phyloP scores from a whole-genome alignment of 2,329 filamentous ascomycete species.

The Xylaria sp. region DNA sequence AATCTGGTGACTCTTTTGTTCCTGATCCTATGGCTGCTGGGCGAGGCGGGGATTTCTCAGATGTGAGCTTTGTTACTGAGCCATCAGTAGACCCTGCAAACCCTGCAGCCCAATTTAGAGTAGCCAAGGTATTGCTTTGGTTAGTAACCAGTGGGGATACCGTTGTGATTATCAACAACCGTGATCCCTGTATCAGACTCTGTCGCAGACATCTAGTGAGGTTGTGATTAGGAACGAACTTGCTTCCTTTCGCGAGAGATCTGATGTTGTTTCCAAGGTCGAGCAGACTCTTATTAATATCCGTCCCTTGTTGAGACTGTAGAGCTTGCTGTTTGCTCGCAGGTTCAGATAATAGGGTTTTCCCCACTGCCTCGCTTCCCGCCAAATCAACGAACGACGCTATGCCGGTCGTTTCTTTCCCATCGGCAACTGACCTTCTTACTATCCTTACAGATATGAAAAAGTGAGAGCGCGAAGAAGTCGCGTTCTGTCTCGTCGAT shows the following conservation, averaged over 20 bases:
- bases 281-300: constrained; percentile 92
- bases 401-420: constrained; percentile 86
- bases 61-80: background rate
- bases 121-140: constrained; percentile 58
- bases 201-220: constrained; percentile 93
- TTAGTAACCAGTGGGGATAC: constrained; percentile 88
- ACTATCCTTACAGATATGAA: constrained; percentile 73
- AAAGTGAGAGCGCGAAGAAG: constrained; percentile 92
- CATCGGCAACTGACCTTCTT: constrained; percentile 57
- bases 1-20: background rate
- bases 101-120: constrained; percentile 30
- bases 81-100: background rate
- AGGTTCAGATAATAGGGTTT: constrained; percentile 77
- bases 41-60: background rate
- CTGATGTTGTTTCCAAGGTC: constrained; percentile 96
- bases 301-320: constrained; percentile 76
- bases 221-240: constrained; percentile 92
- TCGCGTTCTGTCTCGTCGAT: constrained; percentile 91
- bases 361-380: constrained; percentile 72
- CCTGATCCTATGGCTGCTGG: background rate
- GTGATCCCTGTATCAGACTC: constrained; percentile 89
- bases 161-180: constrained; percentile 99
- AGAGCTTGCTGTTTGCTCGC: constrained; percentile 62
- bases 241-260: constrained; percentile 82
- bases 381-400: constrained; percentile 96